These are phyloP conservation scores for Colletotrichum lentis DNA, from an alignment of 2,329 filamentous ascomycete species.

Conservation along the genomic window DNA sequence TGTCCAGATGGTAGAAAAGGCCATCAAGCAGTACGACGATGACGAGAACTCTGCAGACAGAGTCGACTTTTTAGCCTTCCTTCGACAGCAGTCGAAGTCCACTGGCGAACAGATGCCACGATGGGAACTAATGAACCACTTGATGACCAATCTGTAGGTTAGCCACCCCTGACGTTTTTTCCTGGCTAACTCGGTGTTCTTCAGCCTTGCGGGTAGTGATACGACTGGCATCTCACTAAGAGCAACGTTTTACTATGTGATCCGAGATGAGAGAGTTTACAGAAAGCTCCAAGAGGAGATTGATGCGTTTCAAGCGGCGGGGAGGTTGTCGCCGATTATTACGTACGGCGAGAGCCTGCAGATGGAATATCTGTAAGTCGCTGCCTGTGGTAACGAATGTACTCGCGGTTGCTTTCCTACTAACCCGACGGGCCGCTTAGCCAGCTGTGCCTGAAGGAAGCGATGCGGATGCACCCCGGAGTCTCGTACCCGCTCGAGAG, in stretches of 20 bases:
- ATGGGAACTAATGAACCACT: slow-evolving; percentile 36
- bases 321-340: slow-evolving; percentile 58
- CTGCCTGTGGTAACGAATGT: background rate
- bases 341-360: slow-evolving; percentile 64
- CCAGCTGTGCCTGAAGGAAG: slow-evolving; percentile 45
- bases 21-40: background rate
- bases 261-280: slow-evolving; percentile 68
- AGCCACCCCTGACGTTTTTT: background rate
- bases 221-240: slow-evolving; percentile 79
- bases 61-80: slow-evolving; percentile 26
- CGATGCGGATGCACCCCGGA: slow-evolving; percentile 55
- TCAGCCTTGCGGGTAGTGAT: slow-evolving; percentile 72
- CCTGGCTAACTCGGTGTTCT: slow-evolving; percentile 42
- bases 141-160: slow-evolving; percentile 37
- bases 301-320: slow-evolving; percentile 63
- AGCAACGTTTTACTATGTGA: slow-evolving; percentile 76
- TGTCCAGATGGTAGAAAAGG: background rate
- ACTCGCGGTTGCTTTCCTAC: background rate
- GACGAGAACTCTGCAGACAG: background rate
- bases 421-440: background rate
- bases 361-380: slow-evolving; percentile 64
- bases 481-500: slow-evolving; percentile 56
- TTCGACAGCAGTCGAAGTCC: slow-evolving; percentile 12
- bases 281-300: slow-evolving; percentile 67
- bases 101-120: slow-evolving; percentile 29